These are phyloP conservation scores for Blastocrithidia nonstop DNA, from an alignment of 208 protist species.

Conservation along the genomic window DNA sequence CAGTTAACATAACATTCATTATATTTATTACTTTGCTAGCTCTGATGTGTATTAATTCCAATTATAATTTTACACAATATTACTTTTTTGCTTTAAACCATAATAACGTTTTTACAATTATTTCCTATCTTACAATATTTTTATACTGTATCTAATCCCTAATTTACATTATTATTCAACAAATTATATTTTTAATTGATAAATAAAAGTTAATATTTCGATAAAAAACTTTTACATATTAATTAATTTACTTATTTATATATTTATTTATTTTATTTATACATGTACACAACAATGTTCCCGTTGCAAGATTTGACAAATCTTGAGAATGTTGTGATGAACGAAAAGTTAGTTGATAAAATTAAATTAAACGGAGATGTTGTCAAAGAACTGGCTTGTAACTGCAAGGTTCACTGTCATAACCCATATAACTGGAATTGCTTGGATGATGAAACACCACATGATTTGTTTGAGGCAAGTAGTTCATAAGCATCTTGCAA, in stretches of 20 bases:
- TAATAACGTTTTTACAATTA: slow-evolving; percentile 2
- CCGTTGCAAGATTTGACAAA: slow-evolving; percentile 2
- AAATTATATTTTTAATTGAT: background rate
- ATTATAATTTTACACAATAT: too few relatives aligned
- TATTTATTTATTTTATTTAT: slow-evolving; percentile 12
- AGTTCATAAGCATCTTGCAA: too few relatives aligned
- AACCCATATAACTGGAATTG: slow-evolving; percentile 67
- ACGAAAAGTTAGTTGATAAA: slow-evolving; percentile 45
- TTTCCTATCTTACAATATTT: background rate
- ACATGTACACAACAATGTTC: slow-evolving; percentile 3
- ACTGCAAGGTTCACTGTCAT: slow-evolving; percentile 22
- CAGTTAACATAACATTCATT: too few relatives aligned
- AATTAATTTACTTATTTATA: slow-evolving; percentile 3
- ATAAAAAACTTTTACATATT: background rate
- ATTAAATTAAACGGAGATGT: too few relatives aligned
- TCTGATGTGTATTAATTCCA: too few relatives aligned
- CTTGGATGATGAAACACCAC: slow-evolving; percentile 16
- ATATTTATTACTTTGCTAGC: too few relatives aligned
- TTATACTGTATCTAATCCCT: background rate
- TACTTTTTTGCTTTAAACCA: too few relatives aligned
- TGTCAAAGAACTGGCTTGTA: too few relatives aligned
- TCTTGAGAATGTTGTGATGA: slow-evolving; percentile 8
- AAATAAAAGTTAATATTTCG: background rate
- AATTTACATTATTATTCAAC: background rate
- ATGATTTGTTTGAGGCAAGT: too few relatives aligned